Percentiles rank a stretch among this genome's conserved stretches.
Evolutionary conservation across 2,329 filamentous ascomycete genomes (phyloP).

Genomic region (Dothideomycetes sp.): DNA sequence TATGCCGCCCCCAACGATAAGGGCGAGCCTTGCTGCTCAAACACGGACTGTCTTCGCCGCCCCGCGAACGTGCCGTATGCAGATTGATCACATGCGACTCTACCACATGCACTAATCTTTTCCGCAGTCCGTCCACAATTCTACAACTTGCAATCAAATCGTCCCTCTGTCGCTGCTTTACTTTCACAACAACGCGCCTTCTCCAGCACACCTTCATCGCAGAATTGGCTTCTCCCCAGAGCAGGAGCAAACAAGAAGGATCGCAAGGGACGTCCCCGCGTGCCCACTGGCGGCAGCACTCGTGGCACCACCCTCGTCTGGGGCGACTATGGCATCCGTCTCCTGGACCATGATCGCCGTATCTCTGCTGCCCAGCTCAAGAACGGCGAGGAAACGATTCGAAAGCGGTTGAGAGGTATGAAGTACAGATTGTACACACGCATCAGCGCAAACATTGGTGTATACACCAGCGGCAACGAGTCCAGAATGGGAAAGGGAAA

Average conservation of each 20-base stretch:
- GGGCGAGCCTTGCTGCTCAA: conserved; percentile 20
- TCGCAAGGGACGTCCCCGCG: conserved; percentile 73
- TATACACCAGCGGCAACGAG: conserved; percentile 92
- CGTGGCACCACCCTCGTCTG: conserved; percentile 93
- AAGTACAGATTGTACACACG: conserved; percentile 89
- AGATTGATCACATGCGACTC: conserved; percentile 7
- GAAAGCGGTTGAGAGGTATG: conserved; percentile 74
- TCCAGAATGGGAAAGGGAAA: conserved; percentile 99
- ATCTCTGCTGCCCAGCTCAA: conserved; percentile 80
- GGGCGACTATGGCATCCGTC: conserved; percentile 91
- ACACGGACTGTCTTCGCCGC: conserved; percentile 3
- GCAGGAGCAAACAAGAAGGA: conserved; percentile 77
- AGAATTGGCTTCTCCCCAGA: conserved; percentile 73
- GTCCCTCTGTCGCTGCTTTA: conserved; percentile 24
- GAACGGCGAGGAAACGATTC: conserved; percentile 89
- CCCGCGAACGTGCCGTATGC: conserved; percentile 6
- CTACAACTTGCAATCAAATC: conserved; percentile 2
- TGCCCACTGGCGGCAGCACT: conserved; percentile 79
- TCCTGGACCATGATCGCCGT: conserved; percentile 85
- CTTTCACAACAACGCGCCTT: conserved; percentile 51
- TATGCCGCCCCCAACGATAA: conserved; percentile 31
- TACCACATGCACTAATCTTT: conserved; percentile 3
- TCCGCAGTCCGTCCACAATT: conserved; percentile 4
- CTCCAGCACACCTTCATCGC: conserved; percentile 53
- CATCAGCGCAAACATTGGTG: conserved; percentile 83